Evolutionary conservation across 202 grass and related monocot species (phyloP), one percentile per base, ranked within the genome.

Genomic region (Panicum hallii): DNA sequence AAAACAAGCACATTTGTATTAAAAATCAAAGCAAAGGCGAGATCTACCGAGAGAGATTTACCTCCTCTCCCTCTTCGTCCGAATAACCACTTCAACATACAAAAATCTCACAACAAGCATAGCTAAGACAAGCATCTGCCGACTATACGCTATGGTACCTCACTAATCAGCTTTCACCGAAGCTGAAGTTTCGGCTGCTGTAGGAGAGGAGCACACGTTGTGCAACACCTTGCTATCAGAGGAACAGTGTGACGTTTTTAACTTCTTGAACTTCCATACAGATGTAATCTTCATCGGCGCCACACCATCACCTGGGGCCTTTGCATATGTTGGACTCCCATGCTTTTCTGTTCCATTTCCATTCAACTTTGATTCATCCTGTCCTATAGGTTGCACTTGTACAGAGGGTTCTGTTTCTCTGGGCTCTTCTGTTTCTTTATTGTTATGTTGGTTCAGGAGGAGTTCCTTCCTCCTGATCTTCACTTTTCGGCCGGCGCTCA

Each of bases 261-360:
- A 82, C 77, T 95, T 98, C 56, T 95, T 98, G 85, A 87, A 91
- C 86, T 93, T 92, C 96, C 91, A 95, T 57, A 90, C 5, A 1
- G 91, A 95, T 75, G 93, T 85, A 68, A 95, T 83, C 61, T 92
- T 95, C 67, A 82, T 84, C 0, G 80, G 80, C 10, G 40, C 32
- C 3, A 47, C 40, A 42, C 75, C 80, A 48, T 94, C 86, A 26
- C 67, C 23, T 17, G n/a, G 56, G 60, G 56, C 67, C 72, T 86
- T 89, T 75, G 70, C 45, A 76, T 85, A 85, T 36, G 48, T 47
- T 26, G 69, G 78, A 22, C 15, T 11, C 0, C 7, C 6, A 15
- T 26, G 34, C 56, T 82, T 85, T 34, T 88, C 71, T 77, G 56
- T 2, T 8, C 47, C 86, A 58, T 89, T 88, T 9, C 69, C 79